Evolutionary conservation across 768 basidiomycete genomes (phyloP), one percentile per base, ranked within the genome.

Genomic region (Mycena latifolia): DNA sequence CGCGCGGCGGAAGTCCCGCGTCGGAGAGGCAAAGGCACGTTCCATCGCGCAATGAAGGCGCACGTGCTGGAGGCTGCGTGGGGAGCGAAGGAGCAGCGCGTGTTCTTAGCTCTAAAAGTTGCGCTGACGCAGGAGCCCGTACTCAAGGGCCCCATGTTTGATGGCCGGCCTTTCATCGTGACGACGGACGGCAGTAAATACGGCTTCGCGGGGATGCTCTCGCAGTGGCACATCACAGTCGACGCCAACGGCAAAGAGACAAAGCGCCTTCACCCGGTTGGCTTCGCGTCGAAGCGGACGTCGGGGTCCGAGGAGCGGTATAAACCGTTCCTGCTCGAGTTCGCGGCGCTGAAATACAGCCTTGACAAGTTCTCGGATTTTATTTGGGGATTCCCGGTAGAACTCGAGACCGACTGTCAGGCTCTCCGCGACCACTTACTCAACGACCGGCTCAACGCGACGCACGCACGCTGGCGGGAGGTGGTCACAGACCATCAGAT

Each of bases 271-370:
- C 73, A 73, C 59, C 77, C 77, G 4, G 59, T 78, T 9, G 76
- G 18, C 43, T 51, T 2, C 52, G 77, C 17, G 70, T 78, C 14
- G 22, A 57, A 57, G 25, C 56, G 56, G 6, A 57, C 56, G 0
- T 73, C 77, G 0, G 22, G 41, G 0, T 37, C 67, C 0, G 75
- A 79, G 61, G 73, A 74, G 35, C 60, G 56, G 6, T 80, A 78
- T 64, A 71, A 72, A 52, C 78, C 76, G 1, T 79, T 74, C 64
- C 56, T 78, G 8, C 72, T 77, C 10, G 77, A 80, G 55, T 78
- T 80, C 48, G 78, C 78, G 4, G 60, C 60, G 18, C 60, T 61
- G 27, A 61, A 61, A 18, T 61, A 52, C 41, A 17, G 75, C 74
- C 15, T 71, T 73, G 55, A 62, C 41, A 62, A 73, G 72, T 53